Percentiles rank a stretch among this genome's conserved stretches.
Evolutionary conservation across 495 filamentous ascomycete species (phyloP).

Genomic region (Neurospora intermedia): DNA sequence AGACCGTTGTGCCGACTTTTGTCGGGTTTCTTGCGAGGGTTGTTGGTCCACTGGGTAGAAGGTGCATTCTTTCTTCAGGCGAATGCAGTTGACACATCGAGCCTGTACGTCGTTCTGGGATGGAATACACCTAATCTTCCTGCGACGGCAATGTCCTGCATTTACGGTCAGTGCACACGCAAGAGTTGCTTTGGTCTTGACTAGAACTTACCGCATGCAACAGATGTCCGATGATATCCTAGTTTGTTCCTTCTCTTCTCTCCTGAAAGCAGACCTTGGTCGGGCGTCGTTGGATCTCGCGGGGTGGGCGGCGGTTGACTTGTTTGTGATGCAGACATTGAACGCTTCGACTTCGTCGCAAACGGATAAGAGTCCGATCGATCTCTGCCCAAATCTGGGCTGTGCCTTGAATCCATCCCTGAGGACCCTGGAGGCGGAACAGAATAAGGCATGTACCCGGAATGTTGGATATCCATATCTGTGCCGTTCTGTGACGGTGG

Average conservation of each 20-base stretch:
- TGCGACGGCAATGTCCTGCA: constrained; percentile 81
- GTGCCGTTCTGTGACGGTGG: constrained; percentile 32
- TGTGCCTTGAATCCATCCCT: constrained; percentile 28
- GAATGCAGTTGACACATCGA: constrained; percentile 91
- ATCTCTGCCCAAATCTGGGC: constrained; percentile 24
- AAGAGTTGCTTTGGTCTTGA: background rate
- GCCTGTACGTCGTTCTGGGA: constrained; percentile 67
- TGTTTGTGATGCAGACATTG: constrained; percentile 38
- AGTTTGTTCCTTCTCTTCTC: constrained; percentile 95
- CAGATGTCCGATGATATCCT: constrained; percentile 92
- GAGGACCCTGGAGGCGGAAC: constrained; percentile 28
- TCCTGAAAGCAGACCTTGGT: constrained; percentile 35
- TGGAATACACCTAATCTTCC: constrained; percentile 89
- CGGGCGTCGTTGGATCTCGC: constrained; percentile 11
- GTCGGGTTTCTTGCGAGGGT: constrained; percentile 38
- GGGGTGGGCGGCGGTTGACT: constrained; percentile 40
- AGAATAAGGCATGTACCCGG: constrained; percentile 31
- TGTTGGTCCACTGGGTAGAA: constrained; percentile 90
- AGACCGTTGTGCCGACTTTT: constrained; percentile 28
- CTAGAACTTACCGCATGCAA: constrained; percentile 81
- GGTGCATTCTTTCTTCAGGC: constrained; percentile 89
- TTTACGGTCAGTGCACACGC: constrained; percentile 7
- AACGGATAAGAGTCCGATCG: constrained; percentile 28
- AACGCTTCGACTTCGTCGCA: constrained; percentile 45
- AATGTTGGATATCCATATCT: constrained; percentile 33